Evolutionary conservation across 2,329 filamentous ascomycete species (phyloP), one percentile per base, ranked within the genome.

Genomic region (Diaporthe nobilis): DNA sequence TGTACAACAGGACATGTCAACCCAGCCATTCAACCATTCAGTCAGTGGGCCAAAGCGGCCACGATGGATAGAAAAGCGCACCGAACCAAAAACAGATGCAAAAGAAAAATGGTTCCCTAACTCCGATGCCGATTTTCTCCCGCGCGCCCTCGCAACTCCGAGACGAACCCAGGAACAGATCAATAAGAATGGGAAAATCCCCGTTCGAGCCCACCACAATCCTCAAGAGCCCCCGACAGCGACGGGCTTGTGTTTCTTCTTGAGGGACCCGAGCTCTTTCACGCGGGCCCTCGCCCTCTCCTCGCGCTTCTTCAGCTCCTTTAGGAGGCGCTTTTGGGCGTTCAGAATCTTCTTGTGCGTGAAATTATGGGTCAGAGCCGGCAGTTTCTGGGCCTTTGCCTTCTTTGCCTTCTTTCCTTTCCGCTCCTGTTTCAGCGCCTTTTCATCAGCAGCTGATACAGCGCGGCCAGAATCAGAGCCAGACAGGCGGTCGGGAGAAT

Each of bases 51-150:
- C 65, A 39, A 39, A 53, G 9, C 15, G 31, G 47, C 44, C 65
- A 39, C 42, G 31, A 55, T 53, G 17, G 61, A 28, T 17, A 17
- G 6, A 57, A 63, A 47, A 25, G 39, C 51, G 42, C 17, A 49
- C 55, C 15, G 47, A 25, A 42, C 61, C 42, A 49, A 34, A 65
- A 47, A 34, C 25, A 65, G 61, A 65, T 49, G 42, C 51, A 60
- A 67, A 34, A 47, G 3, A 53, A 37, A 34, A 8, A 55, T 57
- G 57, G 25, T 51, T 58, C 72, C 75, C 37, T 37, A 77, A 77
- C 76, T 75, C 76, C 76, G 61, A 77, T 77, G 76, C 76, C 76
- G 49, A 77, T 53, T 60, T 73, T 53, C 51, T 73, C 57, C 39
- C 58, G 25, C 74, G 20, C 71, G 70, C 74, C 74, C 75, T 67